A percentile compares a stretch with the other conserved stretches of the same genome.
These are phyloP conservation scores for Ajuga chamaepitys DNA, from an alignment of 257 asterid genomes.

Conservation along the genomic window DNA sequence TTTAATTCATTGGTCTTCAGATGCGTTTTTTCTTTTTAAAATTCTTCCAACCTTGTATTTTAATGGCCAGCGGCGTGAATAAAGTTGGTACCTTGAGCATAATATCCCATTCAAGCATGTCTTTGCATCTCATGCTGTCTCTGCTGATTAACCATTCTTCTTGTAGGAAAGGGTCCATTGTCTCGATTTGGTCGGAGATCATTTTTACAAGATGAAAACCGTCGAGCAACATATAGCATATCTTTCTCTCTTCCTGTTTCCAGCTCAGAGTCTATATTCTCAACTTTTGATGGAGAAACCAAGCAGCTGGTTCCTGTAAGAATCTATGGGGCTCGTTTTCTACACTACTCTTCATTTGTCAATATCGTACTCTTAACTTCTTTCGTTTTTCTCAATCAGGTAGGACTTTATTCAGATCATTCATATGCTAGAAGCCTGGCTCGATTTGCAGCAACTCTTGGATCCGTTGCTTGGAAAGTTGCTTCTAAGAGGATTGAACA, in stretches of 20 bases:
- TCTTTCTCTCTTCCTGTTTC: constrained; percentile 38
- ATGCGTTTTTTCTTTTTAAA: neutral
- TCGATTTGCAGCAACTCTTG: constrained; percentile 85
- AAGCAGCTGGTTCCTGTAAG: constrained; percentile 89
- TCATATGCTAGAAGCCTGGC: constrained; percentile 91
- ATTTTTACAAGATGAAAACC: constrained; percentile 54
- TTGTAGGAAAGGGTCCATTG: constrained; percentile 50
- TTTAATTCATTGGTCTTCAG: neutral
- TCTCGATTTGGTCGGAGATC: constrained; percentile 59
- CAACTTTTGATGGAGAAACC: constrained; percentile 86
- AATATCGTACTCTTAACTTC: neutral
- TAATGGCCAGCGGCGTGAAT: neutral
- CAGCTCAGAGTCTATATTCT: constrained; percentile 56
- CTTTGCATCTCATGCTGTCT: neutral
- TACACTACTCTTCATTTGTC: neutral
- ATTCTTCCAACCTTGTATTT: neutral
- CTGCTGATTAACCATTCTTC: constrained; percentile 6
- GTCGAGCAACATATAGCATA: constrained; percentile 63
- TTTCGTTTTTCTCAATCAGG: constrained; percentile 38
- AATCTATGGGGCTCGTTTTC: constrained; percentile 3
- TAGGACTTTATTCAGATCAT: constrained; percentile 86
- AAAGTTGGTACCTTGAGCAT: neutral
- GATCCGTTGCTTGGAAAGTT: constrained; percentile 82
- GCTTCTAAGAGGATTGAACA: constrained; percentile 88
- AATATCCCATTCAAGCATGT: neutral